These are phyloP conservation scores for Chlamydomonas sphaeroides DNA, from an alignment of 139 green algal genomes.

Conservation along the genomic window DNA sequence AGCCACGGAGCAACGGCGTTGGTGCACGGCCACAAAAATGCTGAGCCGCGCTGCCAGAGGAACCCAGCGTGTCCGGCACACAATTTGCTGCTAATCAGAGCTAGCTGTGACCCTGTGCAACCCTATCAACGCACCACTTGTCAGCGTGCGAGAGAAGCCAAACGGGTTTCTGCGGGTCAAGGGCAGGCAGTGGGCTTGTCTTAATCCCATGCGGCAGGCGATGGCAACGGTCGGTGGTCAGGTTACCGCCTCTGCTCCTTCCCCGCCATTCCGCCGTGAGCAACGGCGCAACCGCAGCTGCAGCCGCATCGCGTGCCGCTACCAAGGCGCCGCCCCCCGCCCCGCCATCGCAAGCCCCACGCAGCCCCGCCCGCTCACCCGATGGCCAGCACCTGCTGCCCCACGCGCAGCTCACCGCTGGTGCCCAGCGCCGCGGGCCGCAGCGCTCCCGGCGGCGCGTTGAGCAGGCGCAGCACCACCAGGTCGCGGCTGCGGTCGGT, in stretches of 20 bases:
- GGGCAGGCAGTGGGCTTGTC: not conserved
- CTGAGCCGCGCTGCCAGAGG: too few species aligned
- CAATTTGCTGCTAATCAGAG: too few species aligned
- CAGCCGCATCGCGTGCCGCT: too few species aligned
- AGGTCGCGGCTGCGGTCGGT: conserved; percentile 75
- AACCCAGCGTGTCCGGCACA: too few species aligned
- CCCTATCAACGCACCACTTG: conserved; percentile 70
- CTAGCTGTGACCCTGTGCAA: too few species aligned
- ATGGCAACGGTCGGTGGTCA: too few species aligned
- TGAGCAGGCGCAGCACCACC: conserved; percentile 70
- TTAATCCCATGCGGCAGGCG: too few species aligned
- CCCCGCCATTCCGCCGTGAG: too few species aligned
- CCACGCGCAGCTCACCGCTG: conserved; percentile 65
- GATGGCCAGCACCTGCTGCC: conserved; percentile 80
- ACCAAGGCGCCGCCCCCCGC: not conserved
- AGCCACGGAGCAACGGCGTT: too few species aligned
- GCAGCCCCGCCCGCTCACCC: conserved; percentile 18
- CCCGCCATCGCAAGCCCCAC: not conserved
- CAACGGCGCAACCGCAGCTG: too few species aligned
- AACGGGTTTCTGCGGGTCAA: conserved; percentile 81
- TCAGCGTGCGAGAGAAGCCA: conserved; percentile 88
- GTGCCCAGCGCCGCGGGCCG: conserved; percentile 60
- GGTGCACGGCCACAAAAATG: too few species aligned
- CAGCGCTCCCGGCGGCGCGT: conserved; percentile 49
- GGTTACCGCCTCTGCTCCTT: too few species aligned